Evolutionary conservation across 1,284 basidiomycete species (phyloP).

Genomic region (Marasmius oreades): DNA sequence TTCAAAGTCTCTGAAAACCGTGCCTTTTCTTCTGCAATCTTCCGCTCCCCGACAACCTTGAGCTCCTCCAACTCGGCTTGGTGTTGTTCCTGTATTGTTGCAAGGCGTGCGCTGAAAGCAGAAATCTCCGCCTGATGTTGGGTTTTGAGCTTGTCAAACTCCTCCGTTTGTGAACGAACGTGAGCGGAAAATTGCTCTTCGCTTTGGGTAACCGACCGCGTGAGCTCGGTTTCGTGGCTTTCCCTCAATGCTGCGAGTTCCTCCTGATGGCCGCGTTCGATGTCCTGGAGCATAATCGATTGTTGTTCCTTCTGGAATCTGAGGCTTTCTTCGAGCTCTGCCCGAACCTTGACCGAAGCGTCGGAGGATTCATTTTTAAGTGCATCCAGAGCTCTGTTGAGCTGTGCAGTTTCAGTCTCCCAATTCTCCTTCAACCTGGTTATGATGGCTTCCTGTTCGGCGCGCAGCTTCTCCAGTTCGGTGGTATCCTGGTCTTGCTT

Average conservation of each 20-base stretch:
- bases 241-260: constrained; percentile 45
- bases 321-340: constrained; percentile 51
- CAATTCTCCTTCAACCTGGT: constrained; percentile 49
- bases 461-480: constrained; percentile 40
- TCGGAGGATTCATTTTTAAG: constrained; percentile 42
- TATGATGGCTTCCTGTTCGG: constrained; percentile 43
- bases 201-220: constrained; percentile 21
- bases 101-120: constrained; percentile 39
- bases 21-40: constrained; percentile 37
- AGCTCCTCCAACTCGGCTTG: constrained; percentile 37
- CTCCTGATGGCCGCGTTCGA: constrained; percentile 52
- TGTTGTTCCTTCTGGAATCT: constrained; percentile 53
- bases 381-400: constrained; percentile 41
- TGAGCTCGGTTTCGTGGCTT: constrained; percentile 38
- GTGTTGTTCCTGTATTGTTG: constrained; percentile 45
- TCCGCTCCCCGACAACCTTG: constrained; percentile 32
- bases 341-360: constrained; percentile 35
- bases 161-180: constrained; percentile 34
- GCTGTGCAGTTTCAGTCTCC: constrained; percentile 45
- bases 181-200: constrained; percentile 22
- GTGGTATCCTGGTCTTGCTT: constrained; percentile 58
- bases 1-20: constrained; percentile 32
- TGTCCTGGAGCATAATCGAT: constrained; percentile 46
- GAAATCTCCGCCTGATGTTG: constrained; percentile 46
- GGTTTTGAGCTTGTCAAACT: constrained; percentile 36